A percentile compares a stretch with the other conserved stretches of the same genome.
These are phyloP conservation scores for Schizosaccharomyces versatilis DNA, from an alignment of 1,139 yeast species.

Conservation along the genomic window DNA sequence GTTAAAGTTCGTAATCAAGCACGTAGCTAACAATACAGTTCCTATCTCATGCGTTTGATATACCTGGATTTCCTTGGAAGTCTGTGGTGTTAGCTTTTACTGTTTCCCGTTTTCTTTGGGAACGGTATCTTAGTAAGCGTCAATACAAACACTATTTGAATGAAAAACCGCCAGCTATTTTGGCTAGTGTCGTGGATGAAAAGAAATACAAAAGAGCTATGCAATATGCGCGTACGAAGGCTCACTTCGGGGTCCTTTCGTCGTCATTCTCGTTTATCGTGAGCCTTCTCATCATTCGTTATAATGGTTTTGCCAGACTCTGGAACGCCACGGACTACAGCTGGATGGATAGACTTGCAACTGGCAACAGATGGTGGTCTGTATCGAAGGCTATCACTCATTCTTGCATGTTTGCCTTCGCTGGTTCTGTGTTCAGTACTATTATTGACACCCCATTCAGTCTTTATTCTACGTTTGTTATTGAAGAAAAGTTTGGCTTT, in stretches of 20 bases:
- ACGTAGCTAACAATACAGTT: neutral
- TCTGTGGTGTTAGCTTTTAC: neutral
- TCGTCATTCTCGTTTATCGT: slow-evolving; percentile 32
- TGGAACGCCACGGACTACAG: slow-evolving; percentile 36
- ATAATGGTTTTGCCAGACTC: slow-evolving; percentile 42
- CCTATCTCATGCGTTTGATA: neutral
- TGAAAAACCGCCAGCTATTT: slow-evolving; percentile 36
- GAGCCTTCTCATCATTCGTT: slow-evolving; percentile 36
- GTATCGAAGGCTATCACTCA: slow-evolving; percentile 29
- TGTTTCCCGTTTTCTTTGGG: slow-evolving; percentile 1
- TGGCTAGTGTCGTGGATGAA: slow-evolving; percentile 34
- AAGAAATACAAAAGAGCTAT: slow-evolving; percentile 64
- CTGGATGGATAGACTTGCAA: slow-evolving; percentile 21
- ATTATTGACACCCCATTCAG: slow-evolving; percentile 41
- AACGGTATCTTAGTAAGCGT: slow-evolving; percentile 38
- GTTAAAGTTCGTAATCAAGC: neutral
- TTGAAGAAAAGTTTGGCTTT: slow-evolving; percentile 84
- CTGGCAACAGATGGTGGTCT: slow-evolving; percentile 12
- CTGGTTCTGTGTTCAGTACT: slow-evolving; percentile 28
- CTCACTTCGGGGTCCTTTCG: slow-evolving; percentile 41
- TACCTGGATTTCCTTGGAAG: neutral
- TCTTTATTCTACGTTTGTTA: slow-evolving; percentile 59
- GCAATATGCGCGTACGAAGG: slow-evolving; percentile 62
- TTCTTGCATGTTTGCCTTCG: slow-evolving; percentile 40
- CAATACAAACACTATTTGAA: slow-evolving; percentile 49